Evolutionary conservation across 768 basidiomycete species (phyloP), one percentile per base, ranked within the genome.

Genomic region (Chalciporus pseudorubinellus): DNA sequence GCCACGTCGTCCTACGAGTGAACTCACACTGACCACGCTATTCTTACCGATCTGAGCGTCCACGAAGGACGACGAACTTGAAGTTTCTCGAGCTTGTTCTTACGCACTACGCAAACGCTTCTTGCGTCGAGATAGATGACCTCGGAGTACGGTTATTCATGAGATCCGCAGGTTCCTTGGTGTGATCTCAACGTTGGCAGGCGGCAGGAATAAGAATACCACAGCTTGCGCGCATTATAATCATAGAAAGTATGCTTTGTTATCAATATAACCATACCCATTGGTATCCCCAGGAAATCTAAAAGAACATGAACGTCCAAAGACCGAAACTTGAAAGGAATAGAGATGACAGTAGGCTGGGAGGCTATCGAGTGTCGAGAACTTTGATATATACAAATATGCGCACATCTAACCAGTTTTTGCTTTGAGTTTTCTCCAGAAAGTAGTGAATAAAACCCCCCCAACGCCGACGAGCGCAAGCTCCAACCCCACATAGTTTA

Each of bases 381-480:
- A 48, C 13, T 19, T 29, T 20, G 20, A 50, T 39, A 41, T 42
- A 19, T 36, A 40, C 24, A 29, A 36, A 36, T 9, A 44, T 13
- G 20, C 40, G n/a, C n/a, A 7, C 18, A 22, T 38, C 40, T 54
- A 82, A n/a, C 84, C 83, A 1, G 73, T 79, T 59, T 84, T 86
- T 2, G 84, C 78, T 63, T 87, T 85, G 52, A 87, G 64, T 39
- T 82, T 73, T 57, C 68, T 79, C 86, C 85, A 87, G 2, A 86
- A 65, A 1, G 72, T 74, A 42, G 70, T 61, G 58, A 81, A 81
- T 59, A 87, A 71, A 31, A 81, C 54, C 1, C 70, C 75, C 3
- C 85, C 84, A 29, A 87, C 64, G 1, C 79, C 82, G 1, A 85
- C 80, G 1, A 85, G 69, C 3, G 72, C 80, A 48, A 87, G 74